Conservation (phyloP, 1,139 yeast genomes). For the Protomyces macrosporus region DNA sequence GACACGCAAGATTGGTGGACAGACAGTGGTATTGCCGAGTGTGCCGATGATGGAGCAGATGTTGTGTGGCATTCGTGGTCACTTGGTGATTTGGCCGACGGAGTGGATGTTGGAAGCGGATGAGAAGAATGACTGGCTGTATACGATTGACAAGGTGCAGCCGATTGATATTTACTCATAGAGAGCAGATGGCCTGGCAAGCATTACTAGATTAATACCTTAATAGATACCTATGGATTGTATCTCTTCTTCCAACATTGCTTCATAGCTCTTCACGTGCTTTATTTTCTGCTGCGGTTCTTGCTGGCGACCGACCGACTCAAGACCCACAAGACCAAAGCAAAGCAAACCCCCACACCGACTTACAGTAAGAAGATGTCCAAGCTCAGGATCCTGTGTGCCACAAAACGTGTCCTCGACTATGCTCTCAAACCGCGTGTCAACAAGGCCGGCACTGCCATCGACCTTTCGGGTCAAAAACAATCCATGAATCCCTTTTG, state of each 20-base stretch:
- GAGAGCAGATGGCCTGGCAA: slow-evolving; percentile 25
- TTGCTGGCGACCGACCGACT: too few relatives aligned
- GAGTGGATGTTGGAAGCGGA: slow-evolving; percentile 86
- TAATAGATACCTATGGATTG: too few relatives aligned
- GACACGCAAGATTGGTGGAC: slow-evolving; percentile 10
- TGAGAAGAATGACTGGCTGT: slow-evolving; percentile 78
- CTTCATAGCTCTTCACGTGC: too few relatives aligned
- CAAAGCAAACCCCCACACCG: too few relatives aligned
- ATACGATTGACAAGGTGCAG: slow-evolving; percentile 85
- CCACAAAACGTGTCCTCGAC: slow-evolving; percentile 91
- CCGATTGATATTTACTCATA: slow-evolving; percentile 92
- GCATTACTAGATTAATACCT: too few relatives aligned
- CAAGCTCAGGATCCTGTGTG: slow-evolving; percentile 49
- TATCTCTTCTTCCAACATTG: too few relatives aligned
- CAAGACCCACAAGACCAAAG: too few relatives aligned
- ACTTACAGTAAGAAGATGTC: background rate
- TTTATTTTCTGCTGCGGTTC: too few relatives aligned
- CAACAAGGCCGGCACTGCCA: slow-evolving; percentile 77
- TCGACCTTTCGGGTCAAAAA: slow-evolving; percentile 67
- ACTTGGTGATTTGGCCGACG: slow-evolving; percentile 80
- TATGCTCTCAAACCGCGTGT: slow-evolving; percentile 90
- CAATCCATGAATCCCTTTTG: slow-evolving; percentile 88
- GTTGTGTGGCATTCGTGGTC: slow-evolving; percentile 74
- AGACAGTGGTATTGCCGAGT: slow-evolving; percentile 50
- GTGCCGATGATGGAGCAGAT: slow-evolving; percentile 71